phyloP scores from a whole-genome alignment of 371 early-diverging fungal genomes.

The Mortierella sp. region DNA sequence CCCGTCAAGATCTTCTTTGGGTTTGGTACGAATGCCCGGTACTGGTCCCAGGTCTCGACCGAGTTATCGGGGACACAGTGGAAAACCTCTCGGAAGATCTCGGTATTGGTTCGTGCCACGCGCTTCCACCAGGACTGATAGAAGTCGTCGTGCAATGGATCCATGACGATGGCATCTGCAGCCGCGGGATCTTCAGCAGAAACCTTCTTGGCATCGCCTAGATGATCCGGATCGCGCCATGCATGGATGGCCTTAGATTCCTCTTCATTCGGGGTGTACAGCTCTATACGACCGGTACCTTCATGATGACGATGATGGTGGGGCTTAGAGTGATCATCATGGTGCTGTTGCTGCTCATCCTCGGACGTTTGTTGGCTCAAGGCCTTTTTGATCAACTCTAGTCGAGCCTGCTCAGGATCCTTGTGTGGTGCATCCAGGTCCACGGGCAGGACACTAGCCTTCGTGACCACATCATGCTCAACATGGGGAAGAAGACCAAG shows the following conservation, averaged over 20 bases:
- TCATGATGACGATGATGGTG: slow-evolving; percentile 2
- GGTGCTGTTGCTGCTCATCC: slow-evolving; percentile 6
- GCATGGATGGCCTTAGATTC: slow-evolving; percentile 15
- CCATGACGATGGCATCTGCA: slow-evolving; percentile 65
- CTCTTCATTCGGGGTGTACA: slow-evolving; percentile 13
- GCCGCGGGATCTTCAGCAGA: slow-evolving; percentile 23
- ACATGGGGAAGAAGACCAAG: slow-evolving; percentile 70
- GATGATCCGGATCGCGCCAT: slow-evolving; percentile 11
- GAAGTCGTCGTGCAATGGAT: slow-evolving; percentile 78
- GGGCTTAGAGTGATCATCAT: background rate
- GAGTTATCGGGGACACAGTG: slow-evolving; percentile 86
- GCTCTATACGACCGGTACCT: slow-evolving; percentile 13
- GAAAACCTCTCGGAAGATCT: slow-evolving; percentile 80
- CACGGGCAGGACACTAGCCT: slow-evolving; percentile 60
- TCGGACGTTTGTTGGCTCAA: background rate
- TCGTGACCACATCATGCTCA: slow-evolving; percentile 58
- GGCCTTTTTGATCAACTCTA: slow-evolving; percentile 23
- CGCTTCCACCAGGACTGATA: slow-evolving; percentile 71
- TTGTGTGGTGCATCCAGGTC: slow-evolving; percentile 32
- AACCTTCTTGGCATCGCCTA: slow-evolving; percentile 13
- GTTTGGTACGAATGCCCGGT: slow-evolving; percentile 65
- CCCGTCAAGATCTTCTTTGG: slow-evolving; percentile 56
- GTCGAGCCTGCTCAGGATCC: slow-evolving; percentile 26
- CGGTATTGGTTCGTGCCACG: slow-evolving; percentile 76
- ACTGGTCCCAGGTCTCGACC: slow-evolving; percentile 67